Evolutionary conservation across 148 eudicot species (phyloP), one percentile per base, ranked within the genome.

Genomic region (Tetragonia tetragonoides): DNA sequence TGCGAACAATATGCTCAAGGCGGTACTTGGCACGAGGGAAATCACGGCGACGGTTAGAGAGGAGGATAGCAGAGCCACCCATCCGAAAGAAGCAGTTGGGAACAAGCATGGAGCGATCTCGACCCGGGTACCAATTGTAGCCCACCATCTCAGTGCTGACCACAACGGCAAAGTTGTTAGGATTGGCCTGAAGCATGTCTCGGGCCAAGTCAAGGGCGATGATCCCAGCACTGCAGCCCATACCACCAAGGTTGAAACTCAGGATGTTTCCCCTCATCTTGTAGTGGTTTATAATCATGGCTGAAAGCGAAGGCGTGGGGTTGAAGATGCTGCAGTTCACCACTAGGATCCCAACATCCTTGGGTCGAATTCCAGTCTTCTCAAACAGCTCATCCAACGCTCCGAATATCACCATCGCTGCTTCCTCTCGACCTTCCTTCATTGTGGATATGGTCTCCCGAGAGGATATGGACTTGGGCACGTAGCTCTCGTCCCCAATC

Each of bases 321-420:
- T 93, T 95, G 83, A 95, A 95, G 16, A 93, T 88, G 87, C 99
- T 95, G 89, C 99, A 95, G 80, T 95, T 95, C n/a, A 95, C 97
- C 7, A 95, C 97, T 28, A 95, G 88, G 18, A 95, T 80, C 0
- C 99, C 99, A 0, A 95, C 87, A 70, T 95, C 99, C 63, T 95
- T 95, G 0, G 99, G 89, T 0, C 95, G 84, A 37, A 93, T 84
- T 8, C 79, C 14, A 0, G 97, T 89, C 76, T 91, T 93, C 76
- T 93, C 91, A 46, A 95, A 95, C 2, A 95, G 92, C 83, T 95
- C 97, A 47, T 95, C 99, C 3, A 95, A 85, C 0, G 99, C 99
- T 11, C 99, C 99, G 64, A 95, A 95, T 69, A 95, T 95, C 21
- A 95, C 94, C 72, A 77, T 83, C 0, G 95, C 81, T 4, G 99